phyloP scores from a whole-genome alignment of 2,329 filamentous ascomycete genomes.

The Neurospora sp. region DNA sequence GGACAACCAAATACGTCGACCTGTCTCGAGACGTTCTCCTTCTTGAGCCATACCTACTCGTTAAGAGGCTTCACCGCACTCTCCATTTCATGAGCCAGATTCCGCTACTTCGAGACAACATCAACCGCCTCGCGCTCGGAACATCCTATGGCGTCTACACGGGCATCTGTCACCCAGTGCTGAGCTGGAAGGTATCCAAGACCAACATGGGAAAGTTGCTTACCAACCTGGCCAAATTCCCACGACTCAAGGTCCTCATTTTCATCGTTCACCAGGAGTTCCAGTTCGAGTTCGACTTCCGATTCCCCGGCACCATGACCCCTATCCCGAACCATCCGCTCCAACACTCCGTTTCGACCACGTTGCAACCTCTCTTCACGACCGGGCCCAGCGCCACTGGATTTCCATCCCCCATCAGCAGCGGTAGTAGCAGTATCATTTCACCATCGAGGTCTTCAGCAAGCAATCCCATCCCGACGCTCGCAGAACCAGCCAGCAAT shows the following conservation, averaged over 20 bases:
- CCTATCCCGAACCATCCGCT: slow-evolving; percentile 7
- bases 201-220: slow-evolving; percentile 34
- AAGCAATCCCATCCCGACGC: not conserved
- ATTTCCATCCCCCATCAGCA: slow-evolving; percentile 2
- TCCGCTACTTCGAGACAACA: slow-evolving; percentile 30
- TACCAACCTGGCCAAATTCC: slow-evolving; percentile 30
- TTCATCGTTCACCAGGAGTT: slow-evolving; percentile 39
- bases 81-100: slow-evolving; percentile 36
- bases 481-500: not conserved
- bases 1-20: slow-evolving; percentile 37
- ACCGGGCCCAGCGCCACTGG: not conserved
- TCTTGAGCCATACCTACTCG: slow-evolving; percentile 37
- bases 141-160: slow-evolving; percentile 37
- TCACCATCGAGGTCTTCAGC: not conserved
- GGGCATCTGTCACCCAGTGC: slow-evolving; percentile 34
- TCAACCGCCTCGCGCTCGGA: slow-evolving; percentile 32
- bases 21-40: slow-evolving; percentile 35
- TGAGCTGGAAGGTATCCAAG: slow-evolving; percentile 34
- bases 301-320: slow-evolving; percentile 17
- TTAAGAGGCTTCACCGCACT: slow-evolving; percentile 35
- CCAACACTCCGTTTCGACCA: not conserved
- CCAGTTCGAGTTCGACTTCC: slow-evolving; percentile 31
- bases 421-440: not conserved
- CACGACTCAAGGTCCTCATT: slow-evolving; percentile 29
- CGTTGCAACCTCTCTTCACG: not conserved